Evolutionary conservation across 2,329 filamentous ascomycete genomes (phyloP), one percentile per base, ranked within the genome.

Genomic region (Coniochaeta hoffmannii): DNA sequence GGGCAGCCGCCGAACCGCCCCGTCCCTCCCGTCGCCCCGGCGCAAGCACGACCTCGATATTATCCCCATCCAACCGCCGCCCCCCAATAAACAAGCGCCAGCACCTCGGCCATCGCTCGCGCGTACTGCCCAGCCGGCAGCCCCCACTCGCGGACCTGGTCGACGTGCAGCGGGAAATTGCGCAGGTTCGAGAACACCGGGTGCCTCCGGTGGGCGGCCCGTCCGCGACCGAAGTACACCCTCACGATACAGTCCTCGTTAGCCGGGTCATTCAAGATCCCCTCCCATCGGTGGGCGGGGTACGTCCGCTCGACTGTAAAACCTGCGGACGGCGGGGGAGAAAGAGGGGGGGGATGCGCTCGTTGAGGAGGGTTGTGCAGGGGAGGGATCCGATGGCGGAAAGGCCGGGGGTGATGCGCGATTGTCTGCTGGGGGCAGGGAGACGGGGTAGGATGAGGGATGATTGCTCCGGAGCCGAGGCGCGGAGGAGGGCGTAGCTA

Each of bases 11-110:
- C 0, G 63, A n/a, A 4, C 17, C 30, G 6, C 49, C 26, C 36
- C 56, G 7, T 12, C 30, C 12, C 30, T 7, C 7, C 30, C 30
- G 7, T 32, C 63, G 58, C 19, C 58, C 52, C 1, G 58, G 61
- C 8, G 63, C 74, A 2, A 83, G 70, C 0, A 83, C 80, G 59
- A 82, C 83, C 51, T 84, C 78, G 2, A 84, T 70, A 49, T 81
- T 79, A 34, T 76, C 76, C 0, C 72, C 79, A 58, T 83, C 78
- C n/a, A 0, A 80, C 62, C 11, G 65, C 58, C 0, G 69, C 73
- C 1, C 60, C 49, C 79, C 77, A 84, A 57, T 80, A 74, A 53
- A 83, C 65, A 2, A 76, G 66, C 0, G 80, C 78, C 0, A 83
- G 69, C 0, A 73, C 69, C 4, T 77, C 70, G 0, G 75, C 81